Base-by-base conservation (phyloP, 139 green algal species). In the Auxenochlorella pyrenoidosa region DNA sequence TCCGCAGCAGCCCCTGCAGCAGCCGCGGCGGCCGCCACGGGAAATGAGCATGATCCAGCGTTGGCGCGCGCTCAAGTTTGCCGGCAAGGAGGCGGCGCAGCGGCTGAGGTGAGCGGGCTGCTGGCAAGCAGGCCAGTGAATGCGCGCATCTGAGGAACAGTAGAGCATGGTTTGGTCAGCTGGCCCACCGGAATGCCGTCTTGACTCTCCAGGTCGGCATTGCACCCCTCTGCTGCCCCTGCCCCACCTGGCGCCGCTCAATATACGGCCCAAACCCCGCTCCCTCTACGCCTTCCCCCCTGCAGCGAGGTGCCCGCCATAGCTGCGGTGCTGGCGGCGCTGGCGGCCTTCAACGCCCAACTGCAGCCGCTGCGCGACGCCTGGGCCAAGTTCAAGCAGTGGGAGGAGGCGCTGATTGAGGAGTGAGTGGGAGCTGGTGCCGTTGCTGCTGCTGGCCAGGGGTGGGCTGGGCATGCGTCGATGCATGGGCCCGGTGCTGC, bases 1-100 rank as follows among this genome's bases (percentile, higher is more conserved):
- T 0, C 15, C 40, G 38, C 44, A n/a, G 28, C 30, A 47, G 65
- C 40, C 63, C 16, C 13, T 63, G 41, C 82, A 86, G 82, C 66
- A 58, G 47, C 40, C 44, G 13, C 63, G 40, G 5, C 19, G 16
- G 5, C 76, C 41, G 63, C 44, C 65, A 22, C 66, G 82, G 19
- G 30, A 43, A 66, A 5, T 79, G 44, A 70, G 43, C 43, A 3
- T 47, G 43, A 38, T 60, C 19, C 82, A 86, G 82, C 82, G 82
- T n/a, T 86, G 82, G 82, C 66, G 82, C 13, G 82, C 82, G 5
- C 21, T 66, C 43, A 86, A 86, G 82, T 85, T 85, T 85, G 63
- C 59, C 2, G 28, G 41, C 2, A n/a, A 75, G 80, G 80, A 76
- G 40, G 66, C 63, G 28, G n/a, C 34, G 66, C 47, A 87, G 83